Evolutionary conservation across 306 rosid genomes (phyloP).

Genomic region (Vachellia collinsii): DNA sequence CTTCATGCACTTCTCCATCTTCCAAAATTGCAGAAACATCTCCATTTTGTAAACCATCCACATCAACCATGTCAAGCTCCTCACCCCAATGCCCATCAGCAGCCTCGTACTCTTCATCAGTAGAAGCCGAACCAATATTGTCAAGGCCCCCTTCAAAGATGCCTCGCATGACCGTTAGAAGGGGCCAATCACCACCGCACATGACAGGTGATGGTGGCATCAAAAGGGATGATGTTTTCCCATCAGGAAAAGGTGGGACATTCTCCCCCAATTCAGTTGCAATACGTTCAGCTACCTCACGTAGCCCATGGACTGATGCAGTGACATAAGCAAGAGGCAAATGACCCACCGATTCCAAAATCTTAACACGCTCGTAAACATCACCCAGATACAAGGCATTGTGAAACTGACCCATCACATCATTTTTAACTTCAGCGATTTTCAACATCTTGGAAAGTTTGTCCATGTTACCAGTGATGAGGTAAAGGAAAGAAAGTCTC

Average conservation of each 20-base stretch:
- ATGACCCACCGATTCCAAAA: conserved; percentile 89
- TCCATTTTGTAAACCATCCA: conserved; percentile 69
- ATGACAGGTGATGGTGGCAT: conserved; percentile 75
- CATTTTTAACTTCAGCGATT: conserved; percentile 94
- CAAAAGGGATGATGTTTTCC: conserved; percentile 73
- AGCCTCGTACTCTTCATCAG: conserved; percentile 72
- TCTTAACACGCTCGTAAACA: conserved; percentile 77
- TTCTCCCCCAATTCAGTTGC: conserved; percentile 81
- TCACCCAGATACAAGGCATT: conserved; percentile 88
- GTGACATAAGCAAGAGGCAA: conserved; percentile 84
- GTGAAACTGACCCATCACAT: conserved; percentile 98
- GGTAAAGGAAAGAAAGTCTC: conserved; percentile 91
- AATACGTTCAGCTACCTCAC: conserved; percentile 80
- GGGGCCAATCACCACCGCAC: conserved; percentile 94
- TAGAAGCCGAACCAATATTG: conserved; percentile 48
- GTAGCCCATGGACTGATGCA: conserved; percentile 82
- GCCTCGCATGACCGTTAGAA: conserved; percentile 82
- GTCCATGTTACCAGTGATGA: conserved; percentile 76
- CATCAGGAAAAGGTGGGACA: conserved; percentile 74
- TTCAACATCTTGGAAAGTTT: conserved; percentile 94
- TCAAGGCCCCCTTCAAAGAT: conserved; percentile 86
- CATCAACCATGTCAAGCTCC: conserved; percentile 79
- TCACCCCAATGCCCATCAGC: conserved; percentile 80
- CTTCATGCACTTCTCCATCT: conserved; percentile 70
- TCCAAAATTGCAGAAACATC: conserved; percentile 62